Evolutionary conservation across 176 grass and related monocot species (phyloP).

Genomic region (Cenchrus purpureus): DNA sequence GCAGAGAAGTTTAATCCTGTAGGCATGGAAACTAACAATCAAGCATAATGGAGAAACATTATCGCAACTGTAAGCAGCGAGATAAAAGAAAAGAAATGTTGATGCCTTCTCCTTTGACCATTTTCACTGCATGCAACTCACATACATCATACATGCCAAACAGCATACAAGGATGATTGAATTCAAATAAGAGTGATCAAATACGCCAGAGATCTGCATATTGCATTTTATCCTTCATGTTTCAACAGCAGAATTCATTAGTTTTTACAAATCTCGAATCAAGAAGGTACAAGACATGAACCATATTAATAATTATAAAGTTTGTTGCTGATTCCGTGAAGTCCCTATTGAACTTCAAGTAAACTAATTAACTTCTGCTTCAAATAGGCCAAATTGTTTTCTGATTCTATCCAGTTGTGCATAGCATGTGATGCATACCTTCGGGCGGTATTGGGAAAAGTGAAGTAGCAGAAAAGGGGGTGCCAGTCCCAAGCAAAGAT

Average conservation of each 20-base stretch:
- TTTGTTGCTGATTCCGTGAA: neutral
- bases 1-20: neutral
- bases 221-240: neutral
- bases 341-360: neutral
- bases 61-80: neutral
- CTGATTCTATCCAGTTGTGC: neutral
- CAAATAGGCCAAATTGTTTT: neutral
- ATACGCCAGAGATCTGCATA: neutral
- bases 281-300: constrained; percentile 30
- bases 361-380: constrained; percentile 14
- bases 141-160: neutral
- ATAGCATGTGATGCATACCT: constrained; percentile 41
- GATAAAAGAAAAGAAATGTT: neutral
- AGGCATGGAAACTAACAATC: constrained; percentile 9
- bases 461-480: constrained; percentile 43
- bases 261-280: constrained; percentile 13
- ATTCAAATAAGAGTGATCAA: constrained; percentile 5
- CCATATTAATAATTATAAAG: neutral
- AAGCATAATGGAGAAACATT: neutral
- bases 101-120: neutral
- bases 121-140: neutral
- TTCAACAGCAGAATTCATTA: constrained; percentile 5
- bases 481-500: constrained; percentile 37
- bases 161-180: constrained; percentile 3
- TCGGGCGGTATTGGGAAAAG: constrained; percentile 47